Evolutionary conservation across 192 early-diverging fungal species (phyloP).

Genomic region (Helicostylum pulchrum): DNA sequence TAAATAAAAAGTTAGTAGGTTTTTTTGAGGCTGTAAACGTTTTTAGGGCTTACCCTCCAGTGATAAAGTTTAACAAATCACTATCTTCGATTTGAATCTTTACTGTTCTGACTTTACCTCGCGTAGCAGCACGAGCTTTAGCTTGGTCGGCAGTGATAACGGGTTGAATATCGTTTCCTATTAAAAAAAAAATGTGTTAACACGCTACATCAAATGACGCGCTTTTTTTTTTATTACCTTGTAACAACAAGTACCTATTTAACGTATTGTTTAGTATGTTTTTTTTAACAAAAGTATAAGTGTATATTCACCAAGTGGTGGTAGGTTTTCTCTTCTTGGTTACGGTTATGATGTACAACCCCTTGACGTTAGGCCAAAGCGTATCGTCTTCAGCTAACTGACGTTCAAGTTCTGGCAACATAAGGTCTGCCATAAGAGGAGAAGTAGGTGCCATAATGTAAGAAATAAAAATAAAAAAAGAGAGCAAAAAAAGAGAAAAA

Average conservation of each 20-base stretch:
- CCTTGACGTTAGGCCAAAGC: conserved; percentile 36
- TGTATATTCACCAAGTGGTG: conserved; percentile 19
- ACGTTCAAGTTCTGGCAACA: conserved; percentile 25
- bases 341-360: conserved; percentile 31
- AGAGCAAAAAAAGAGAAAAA: background rate
- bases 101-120: conserved; percentile 20
- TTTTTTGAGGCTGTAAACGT: background rate
- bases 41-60: conserved; percentile 28
- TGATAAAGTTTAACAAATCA: conserved; percentile 35
- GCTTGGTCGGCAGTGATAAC: conserved; percentile 23
- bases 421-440: conserved; percentile 20
- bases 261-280: background rate
- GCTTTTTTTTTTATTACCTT: conserved; percentile 14
- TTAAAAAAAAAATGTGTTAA: background rate
- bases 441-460: conserved; percentile 7
- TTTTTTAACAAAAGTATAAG: background rate
- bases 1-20: background rate
- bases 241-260: conserved; percentile 29
- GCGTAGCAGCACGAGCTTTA: conserved; percentile 5
- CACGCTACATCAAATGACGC: background rate
- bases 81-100: conserved; percentile 27
- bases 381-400: conserved; percentile 19
- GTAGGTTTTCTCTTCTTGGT: conserved; percentile 24
- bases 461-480: background rate
- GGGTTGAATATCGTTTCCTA: conserved; percentile 23